These are phyloP conservation scores for Melampsora abietis-canadensis DNA, from an alignment of 1,284 basidiomycete genomes.

Conservation along the genomic window DNA sequence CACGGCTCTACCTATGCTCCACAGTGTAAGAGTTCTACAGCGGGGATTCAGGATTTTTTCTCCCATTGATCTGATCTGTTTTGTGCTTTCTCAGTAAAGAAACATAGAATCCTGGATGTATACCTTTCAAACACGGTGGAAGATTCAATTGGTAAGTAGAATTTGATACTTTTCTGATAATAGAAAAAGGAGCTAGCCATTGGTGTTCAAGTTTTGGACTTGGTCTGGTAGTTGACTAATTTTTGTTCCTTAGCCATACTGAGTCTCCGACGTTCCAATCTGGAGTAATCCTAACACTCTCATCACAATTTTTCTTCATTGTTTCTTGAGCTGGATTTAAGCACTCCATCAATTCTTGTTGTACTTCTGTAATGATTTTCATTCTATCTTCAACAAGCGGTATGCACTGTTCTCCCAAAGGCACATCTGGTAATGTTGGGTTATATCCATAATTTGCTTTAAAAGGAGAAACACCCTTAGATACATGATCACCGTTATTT, in stretches of 20 bases:
- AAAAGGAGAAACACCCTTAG: not conserved
- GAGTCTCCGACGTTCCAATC: not conserved
- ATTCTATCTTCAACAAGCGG: not conserved
- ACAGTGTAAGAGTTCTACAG: no score
- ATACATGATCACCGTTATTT: not conserved
- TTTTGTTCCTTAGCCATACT: not conserved
- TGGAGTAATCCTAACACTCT: not conserved
- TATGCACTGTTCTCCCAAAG: not conserved
- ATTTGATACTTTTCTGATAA: not conserved
- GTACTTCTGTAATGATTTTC: not conserved
- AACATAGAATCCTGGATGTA: no score
- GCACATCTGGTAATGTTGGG: not conserved
- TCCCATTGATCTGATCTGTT: no score
- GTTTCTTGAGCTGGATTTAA: not conserved
- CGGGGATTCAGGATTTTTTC: no score
- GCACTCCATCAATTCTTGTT: not conserved
- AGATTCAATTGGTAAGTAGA: not conserved
- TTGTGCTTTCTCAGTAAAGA: no score
- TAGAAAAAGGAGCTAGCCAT: not conserved
- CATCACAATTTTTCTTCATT: not conserved
- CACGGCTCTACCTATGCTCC: no score
- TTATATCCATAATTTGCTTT: constrained; percentile 6
- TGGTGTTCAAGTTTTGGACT: not conserved
- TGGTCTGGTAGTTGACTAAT: not conserved
- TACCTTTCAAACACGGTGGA: not conserved